Evolutionary conservation across 116 monocot species (phyloP).

Genomic region (Papilionanthe hybrid): DNA sequence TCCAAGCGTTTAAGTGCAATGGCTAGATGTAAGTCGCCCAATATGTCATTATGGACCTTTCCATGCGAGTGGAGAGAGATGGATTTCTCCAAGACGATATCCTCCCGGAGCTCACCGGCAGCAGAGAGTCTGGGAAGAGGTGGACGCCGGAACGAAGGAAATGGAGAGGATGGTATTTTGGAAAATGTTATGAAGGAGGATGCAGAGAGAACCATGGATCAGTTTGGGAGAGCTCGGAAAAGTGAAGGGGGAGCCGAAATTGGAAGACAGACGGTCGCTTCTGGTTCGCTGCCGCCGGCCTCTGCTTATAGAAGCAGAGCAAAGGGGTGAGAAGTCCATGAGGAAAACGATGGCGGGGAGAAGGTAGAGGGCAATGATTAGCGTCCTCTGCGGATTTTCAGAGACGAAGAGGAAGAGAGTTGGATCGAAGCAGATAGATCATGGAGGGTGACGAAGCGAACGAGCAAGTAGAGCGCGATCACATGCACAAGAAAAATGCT

Average conservation of each 20-base stretch:
- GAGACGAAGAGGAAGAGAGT: neutral
- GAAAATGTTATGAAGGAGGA: conserved; percentile 3
- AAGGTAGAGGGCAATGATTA: neutral
- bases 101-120: neutral
- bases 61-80: neutral
- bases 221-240: neutral
- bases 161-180: neutral
- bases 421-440: too few species aligned
- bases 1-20: conserved; percentile 4
- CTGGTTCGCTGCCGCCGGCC: neutral
- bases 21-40: neutral
- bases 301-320: neutral
- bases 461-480: too few species aligned
- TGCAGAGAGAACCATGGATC: conserved; percentile 11
- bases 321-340: conserved; percentile 3
- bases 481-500: neutral
- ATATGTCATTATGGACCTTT: neutral
- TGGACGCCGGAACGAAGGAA: conserved; percentile 9
- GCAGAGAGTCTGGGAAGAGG: neutral
- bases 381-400: neutral
- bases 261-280: neutral
- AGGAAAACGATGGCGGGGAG: conserved; percentile 9
- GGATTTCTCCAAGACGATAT: neutral
- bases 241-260: neutral
- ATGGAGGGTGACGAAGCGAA: too few species aligned